These are phyloP conservation scores for Teratosphaeria zuluensis DNA, from an alignment of 2,329 filamentous ascomycete species.

Conservation along the genomic window DNA sequence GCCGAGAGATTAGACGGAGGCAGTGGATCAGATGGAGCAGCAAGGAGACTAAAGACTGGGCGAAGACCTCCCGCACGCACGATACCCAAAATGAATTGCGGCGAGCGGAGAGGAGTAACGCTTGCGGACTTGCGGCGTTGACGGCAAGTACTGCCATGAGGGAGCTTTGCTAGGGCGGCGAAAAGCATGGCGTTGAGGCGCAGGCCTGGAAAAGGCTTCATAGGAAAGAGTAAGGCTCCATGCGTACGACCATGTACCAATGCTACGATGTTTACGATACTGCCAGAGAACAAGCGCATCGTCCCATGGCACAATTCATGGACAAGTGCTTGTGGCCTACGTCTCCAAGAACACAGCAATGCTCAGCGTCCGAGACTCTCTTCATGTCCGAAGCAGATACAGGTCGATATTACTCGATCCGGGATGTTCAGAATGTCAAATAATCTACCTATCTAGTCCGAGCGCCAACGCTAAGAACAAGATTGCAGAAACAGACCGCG, in stretches of 20 bases:
- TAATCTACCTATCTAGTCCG: too few species aligned
- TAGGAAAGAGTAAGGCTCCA: background rate
- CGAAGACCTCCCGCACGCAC: background rate
- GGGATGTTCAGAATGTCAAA: too few species aligned
- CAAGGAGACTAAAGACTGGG: background rate
- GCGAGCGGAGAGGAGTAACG: background rate
- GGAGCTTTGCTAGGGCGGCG: background rate
- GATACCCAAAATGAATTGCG: background rate
- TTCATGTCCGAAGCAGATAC: too few species aligned
- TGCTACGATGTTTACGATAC: background rate
- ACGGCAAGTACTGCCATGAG: background rate
- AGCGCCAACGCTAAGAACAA: too few species aligned
- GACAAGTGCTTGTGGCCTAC: too few species aligned
- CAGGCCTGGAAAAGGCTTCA: background rate
- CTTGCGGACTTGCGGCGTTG: too few species aligned
- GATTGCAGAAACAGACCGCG: background rate
- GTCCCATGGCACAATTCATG: too few species aligned
- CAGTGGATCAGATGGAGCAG: background rate
- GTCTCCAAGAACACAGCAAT: too few species aligned
- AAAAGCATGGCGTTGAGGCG: background rate
- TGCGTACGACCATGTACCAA: background rate
- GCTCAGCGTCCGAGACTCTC: too few species aligned
- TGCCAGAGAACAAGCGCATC: background rate
- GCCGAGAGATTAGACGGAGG: conserved; percentile 3
- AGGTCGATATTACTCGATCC: too few species aligned